A percentile compares a stretch with the other conserved stretches of the same genome.
phyloP scores from a whole-genome alignment of 768 basidiomycete species.

The Xerocomus potaroensis region DNA sequence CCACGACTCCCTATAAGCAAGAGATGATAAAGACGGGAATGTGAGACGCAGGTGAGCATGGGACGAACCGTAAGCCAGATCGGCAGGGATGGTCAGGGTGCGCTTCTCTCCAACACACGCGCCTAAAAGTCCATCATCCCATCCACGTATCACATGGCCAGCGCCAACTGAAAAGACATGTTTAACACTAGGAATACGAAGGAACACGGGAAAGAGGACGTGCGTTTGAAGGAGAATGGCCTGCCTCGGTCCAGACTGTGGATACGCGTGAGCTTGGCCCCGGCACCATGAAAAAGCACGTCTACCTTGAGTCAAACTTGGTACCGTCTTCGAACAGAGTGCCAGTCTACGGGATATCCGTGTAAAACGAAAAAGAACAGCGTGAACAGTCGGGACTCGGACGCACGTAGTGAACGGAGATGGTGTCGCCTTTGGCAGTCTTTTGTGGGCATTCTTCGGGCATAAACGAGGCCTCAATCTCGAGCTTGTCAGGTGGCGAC shows the following conservation, averaged over 20 bases:
- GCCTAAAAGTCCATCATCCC: constrained; percentile 77
- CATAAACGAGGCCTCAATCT: constrained; percentile 55
- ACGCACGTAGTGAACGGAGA: constrained; percentile 78
- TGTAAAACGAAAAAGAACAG: neutral
- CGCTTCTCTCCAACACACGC: constrained; percentile 91
- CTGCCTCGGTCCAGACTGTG: constrained; percentile 63
- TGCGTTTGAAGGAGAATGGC: constrained; percentile 78
- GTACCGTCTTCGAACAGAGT: constrained; percentile 69
- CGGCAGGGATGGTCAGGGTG: constrained; percentile 78
- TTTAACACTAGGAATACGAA: neutral
- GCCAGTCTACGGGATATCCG: constrained; percentile 46
- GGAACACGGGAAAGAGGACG: constrained; percentile 19
- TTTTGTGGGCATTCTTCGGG: constrained; percentile 55
- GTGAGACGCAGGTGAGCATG: neutral
- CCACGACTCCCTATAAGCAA: constrained; percentile 65
- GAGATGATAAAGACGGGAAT: neutral
- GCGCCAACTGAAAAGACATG: constrained; percentile 51
- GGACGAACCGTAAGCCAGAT: constrained; percentile 76
- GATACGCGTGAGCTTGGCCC: neutral
- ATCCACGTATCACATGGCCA: constrained; percentile 81
- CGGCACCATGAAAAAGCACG: constrained; percentile 11
- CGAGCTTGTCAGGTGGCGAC: constrained; percentile 47
- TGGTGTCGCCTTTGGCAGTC: constrained; percentile 56
- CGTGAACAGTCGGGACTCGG: neutral
- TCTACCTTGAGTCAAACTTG: constrained; percentile 86